phyloP scores from a whole-genome alignment of 2,329 filamentous ascomycete species.

The Penicillium nordicum region DNA sequence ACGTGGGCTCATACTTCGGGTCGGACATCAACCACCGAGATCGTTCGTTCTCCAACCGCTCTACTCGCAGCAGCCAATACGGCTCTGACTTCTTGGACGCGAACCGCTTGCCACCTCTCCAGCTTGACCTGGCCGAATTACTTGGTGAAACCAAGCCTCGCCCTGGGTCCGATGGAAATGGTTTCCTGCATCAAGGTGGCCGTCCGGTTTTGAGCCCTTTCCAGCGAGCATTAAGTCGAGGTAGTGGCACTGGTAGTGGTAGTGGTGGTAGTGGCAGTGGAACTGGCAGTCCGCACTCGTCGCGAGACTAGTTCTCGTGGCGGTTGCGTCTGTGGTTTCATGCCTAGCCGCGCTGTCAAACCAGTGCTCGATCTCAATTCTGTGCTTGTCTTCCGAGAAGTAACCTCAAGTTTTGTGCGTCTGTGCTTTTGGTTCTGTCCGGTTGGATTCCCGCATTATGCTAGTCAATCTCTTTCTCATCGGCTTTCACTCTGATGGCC shows the following conservation, averaged over 20 bases:
- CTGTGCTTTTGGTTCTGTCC: constrained; percentile 10
- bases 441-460: constrained; percentile 9
- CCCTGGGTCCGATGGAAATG: constrained; percentile 32
- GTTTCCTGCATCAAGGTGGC: constrained; percentile 35
- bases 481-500: constrained; percentile 7
- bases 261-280: constrained; percentile 40
- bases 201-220: constrained; percentile 39
- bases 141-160: constrained; percentile 29
- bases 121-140: constrained; percentile 32
- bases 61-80: constrained; percentile 37
- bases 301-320: constrained; percentile 29
- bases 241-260: constrained; percentile 48
- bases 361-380: constrained; percentile 2
- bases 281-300: constrained; percentile 41
- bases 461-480: constrained; percentile 6
- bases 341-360: background rate
- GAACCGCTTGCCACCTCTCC: constrained; percentile 29
- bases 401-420: constrained; percentile 8
- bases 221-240: constrained; percentile 45
- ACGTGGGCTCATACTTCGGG: constrained; percentile 32
- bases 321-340: background rate
- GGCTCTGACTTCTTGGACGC: constrained; percentile 34
- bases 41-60: constrained; percentile 44
- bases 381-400: constrained; percentile 1
- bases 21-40: constrained; percentile 34